A percentile compares a stretch with the other conserved stretches of the same genome.
phyloP scores from a whole-genome alignment of 352 stramenopile genomes.

The Phytophthora pisi region DNA sequence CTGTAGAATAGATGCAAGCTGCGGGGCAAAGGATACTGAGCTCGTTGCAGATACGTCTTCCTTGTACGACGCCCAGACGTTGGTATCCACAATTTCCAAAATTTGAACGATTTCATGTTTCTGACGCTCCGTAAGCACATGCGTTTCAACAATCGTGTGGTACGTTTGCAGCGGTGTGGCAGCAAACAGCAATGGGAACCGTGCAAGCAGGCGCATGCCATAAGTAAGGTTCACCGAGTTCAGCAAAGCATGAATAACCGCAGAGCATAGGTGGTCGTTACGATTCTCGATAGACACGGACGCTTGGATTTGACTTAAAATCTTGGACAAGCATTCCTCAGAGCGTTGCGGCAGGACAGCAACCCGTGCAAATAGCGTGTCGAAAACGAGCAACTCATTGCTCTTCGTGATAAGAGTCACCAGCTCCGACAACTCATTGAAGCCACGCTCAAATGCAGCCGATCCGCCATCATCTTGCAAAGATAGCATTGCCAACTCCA shows the following conservation, averaged over 20 bases:
- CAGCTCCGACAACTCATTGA: conserved; percentile 50
- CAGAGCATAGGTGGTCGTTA: conserved; percentile 62
- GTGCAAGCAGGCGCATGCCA: conserved; percentile 65
- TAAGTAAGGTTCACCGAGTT: conserved; percentile 59
- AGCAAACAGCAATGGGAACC: conserved; percentile 68
- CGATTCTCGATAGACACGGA: conserved; percentile 44
- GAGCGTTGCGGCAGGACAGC: conserved; percentile 33
- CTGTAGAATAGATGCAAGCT: conserved; percentile 70
- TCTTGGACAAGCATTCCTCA: conserved; percentile 47
- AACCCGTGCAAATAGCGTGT: conserved; percentile 47
- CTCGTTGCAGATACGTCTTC: conserved; percentile 49
- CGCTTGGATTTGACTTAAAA: conserved; percentile 58
- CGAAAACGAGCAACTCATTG: conserved; percentile 46
- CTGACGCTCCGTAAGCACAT: conserved; percentile 71
- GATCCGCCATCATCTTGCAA: conserved; percentile 22
- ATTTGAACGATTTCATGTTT: conserved; percentile 70
- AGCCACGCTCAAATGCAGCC: conserved; percentile 23
- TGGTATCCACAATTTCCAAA: conserved; percentile 83
- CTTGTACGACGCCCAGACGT: conserved; percentile 83
- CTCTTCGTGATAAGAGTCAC: conserved; percentile 51
- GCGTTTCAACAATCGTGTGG: conserved; percentile 76
- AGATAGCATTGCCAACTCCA: conserved; percentile 61
- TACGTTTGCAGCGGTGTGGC: conserved; percentile 74
- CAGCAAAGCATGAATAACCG: conserved; percentile 70
- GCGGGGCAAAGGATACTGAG: conserved; percentile 70